These are phyloP conservation scores for Beauveria pseudobassiana DNA, from an alignment of 2,329 filamentous ascomycete species.

Conservation along the genomic window DNA sequence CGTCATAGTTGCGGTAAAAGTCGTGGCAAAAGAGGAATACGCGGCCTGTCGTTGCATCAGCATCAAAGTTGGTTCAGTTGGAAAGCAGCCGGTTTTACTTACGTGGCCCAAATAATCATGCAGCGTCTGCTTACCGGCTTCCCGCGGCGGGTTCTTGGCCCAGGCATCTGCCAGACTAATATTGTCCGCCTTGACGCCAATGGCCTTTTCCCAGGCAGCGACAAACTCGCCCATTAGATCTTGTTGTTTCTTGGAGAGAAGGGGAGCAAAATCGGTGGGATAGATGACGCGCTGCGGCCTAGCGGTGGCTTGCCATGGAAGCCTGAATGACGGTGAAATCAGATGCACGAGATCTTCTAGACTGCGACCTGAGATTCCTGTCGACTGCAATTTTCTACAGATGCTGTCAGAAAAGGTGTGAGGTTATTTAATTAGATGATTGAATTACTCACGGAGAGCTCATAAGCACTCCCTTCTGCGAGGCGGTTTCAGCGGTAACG, in stretches of 20 bases:
- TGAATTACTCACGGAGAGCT: constrained; percentile 17
- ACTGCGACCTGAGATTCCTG: constrained; percentile 19
- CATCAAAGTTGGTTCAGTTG: neutral
- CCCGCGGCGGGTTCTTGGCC: constrained; percentile 17
- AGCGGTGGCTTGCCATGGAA: neutral
- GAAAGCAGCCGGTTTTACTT: neutral
- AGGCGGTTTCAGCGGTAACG: constrained; percentile 12
- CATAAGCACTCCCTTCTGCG: constrained; percentile 12
- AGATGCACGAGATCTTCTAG: constrained; percentile 19
- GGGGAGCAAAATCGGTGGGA: constrained; percentile 18
- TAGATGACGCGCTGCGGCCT: constrained; percentile 18
- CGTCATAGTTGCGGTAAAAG: constrained; percentile 23
- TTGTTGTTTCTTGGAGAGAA: constrained; percentile 9
- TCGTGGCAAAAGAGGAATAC: constrained; percentile 25
- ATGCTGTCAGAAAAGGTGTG: too few relatives aligned
- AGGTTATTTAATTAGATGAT: too few relatives aligned
- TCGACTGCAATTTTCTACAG: constrained; percentile 15
- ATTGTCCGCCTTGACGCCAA: constrained; percentile 14
- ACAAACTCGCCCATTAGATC: constrained; percentile 18
- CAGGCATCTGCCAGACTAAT: constrained; percentile 17
- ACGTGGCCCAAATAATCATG: constrained; percentile 24
- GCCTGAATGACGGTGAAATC: constrained; percentile 14
- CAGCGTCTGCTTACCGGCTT: constrained; percentile 18
- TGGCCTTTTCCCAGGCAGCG: constrained; percentile 17
- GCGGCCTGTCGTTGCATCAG: constrained; percentile 17